phyloP scores from a whole-genome alignment of 768 basidiomycete species.

The Phanerochaete carnosa region DNA sequence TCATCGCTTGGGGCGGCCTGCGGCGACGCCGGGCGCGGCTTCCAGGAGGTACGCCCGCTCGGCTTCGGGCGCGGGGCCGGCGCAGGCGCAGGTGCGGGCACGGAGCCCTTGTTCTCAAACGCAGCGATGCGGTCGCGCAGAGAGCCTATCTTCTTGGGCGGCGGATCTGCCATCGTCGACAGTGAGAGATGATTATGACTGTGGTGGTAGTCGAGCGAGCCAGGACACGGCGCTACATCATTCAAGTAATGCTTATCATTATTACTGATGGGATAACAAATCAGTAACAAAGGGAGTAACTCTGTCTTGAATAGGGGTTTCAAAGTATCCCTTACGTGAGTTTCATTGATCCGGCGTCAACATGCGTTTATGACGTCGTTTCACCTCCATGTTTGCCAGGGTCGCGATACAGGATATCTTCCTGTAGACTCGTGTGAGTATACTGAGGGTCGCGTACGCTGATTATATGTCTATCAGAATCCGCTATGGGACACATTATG shows the following conservation, averaged over 20 bases:
- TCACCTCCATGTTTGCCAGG: too few species aligned
- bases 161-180: conserved; percentile 13
- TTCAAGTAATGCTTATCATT: background rate
- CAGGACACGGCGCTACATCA: background rate
- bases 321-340: background rate
- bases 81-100: conserved; percentile 34
- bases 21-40: conserved; percentile 56
- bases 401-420: too few species aligned
- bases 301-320: background rate
- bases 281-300: background rate
- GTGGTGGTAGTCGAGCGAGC: background rate
- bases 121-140: conserved; percentile 87
- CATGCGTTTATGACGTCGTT: too few species aligned
- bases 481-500: too few species aligned
- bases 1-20: conserved; percentile 29
- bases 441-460: too few species aligned
- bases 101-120: conserved; percentile 63
- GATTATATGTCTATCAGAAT: too few species aligned
- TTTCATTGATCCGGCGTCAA: too few species aligned
- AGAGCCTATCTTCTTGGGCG: conserved; percentile 47
- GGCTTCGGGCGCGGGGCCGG: conserved; percentile 57
- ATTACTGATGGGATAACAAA: background rate
- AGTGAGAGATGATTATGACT: too few species aligned
- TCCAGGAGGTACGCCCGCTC: conserved; percentile 64
- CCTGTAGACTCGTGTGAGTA: too few species aligned